Evolutionary conservation across 2,329 filamentous ascomycete species (phyloP), one percentile per base, ranked within the genome.

Genomic region (Helotiales sp.): DNA sequence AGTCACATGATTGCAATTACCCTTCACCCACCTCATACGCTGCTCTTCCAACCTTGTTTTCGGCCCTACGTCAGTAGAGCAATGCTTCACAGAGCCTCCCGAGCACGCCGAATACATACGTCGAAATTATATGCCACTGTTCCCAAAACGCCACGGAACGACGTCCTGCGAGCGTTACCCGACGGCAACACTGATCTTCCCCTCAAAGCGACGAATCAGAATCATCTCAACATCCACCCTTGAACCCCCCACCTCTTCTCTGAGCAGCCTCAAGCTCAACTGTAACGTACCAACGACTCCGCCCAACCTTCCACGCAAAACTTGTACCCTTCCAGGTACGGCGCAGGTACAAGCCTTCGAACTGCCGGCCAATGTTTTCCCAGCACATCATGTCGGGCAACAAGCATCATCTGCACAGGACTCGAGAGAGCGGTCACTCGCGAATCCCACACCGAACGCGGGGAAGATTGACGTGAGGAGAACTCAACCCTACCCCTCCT

Each of bases 281-380:
- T 38, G 49, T 40, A 52, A 52, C 49, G 49, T 52, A 34, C 49
- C 49, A 52, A 31, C 40, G 19, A 44, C 40, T 44, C 40, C 40
- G 40, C 40, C 4, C 40, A 17, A 22, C 8, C 38, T 42, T 13
- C 19, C 10, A 27, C 6, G 22, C 12, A 25, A 25, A n/a, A n/a
- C n/a, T n/a, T n/a, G n/a, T n/a, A n/a, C n/a, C n/a, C n/a, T n/a
- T n/a, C n/a, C n/a, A n/a, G n/a, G n/a, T n/a, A n/a, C n/a, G n/a
- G n/a, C n/a, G 3, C 22, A 44, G 3, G 40, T 44, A 25, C 12
- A 44, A 44, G n/a, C n/a, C n/a, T n/a, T n/a, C n/a, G n/a, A n/a
- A n/a, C n/a, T 44, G 24, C 40, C 24, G 22, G 40, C 27, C 24
- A 19, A 27, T 25, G n/a, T 38, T 5, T 24, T 25, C 27, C 22